Evolutionary conservation across 2,329 filamentous ascomycete genomes (phyloP).

Genomic region (Curvularia verruculosa): DNA sequence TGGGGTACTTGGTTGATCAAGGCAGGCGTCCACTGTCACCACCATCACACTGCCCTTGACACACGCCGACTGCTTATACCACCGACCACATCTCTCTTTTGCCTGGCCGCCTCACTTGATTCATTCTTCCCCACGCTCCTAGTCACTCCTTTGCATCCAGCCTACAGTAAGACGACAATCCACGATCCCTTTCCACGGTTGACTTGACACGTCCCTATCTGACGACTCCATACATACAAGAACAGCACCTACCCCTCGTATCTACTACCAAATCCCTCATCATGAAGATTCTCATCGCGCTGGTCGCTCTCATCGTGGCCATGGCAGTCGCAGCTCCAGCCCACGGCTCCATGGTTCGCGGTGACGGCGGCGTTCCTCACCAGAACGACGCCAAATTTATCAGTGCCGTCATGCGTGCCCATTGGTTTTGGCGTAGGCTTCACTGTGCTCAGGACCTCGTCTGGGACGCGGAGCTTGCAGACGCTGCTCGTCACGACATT

Average conservation of each 20-base stretch:
- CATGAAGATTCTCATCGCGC: constrained; percentile 37
- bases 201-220: constrained; percentile 11
- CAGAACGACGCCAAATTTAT: constrained; percentile 41
- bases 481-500: constrained; percentile 34
- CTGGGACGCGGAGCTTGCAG: constrained; percentile 40
- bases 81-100: not conserved
- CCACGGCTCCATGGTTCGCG: constrained; percentile 20
- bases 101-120: constrained; percentile 7
- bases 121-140: constrained; percentile 7
- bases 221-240: constrained; percentile 8
- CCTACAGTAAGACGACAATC: constrained; percentile 20
- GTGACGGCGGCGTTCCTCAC: constrained; percentile 30
- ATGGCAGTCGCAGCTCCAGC: constrained; percentile 32
- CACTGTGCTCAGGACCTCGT: constrained; percentile 46
- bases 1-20: constrained; percentile 18
- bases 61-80: constrained; percentile 20
- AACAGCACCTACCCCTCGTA: not conserved
- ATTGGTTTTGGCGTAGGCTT: constrained; percentile 46
- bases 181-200: constrained; percentile 22
- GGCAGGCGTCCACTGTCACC: constrained; percentile 15
- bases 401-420: constrained; percentile 41
- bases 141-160: constrained; percentile 17
- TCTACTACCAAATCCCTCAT: constrained; percentile 4
- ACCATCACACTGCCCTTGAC: constrained; percentile 17
- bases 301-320: constrained; percentile 31